phyloP scores from a whole-genome alignment of 768 basidiomycete species.

The Boletus coccyginus region DNA sequence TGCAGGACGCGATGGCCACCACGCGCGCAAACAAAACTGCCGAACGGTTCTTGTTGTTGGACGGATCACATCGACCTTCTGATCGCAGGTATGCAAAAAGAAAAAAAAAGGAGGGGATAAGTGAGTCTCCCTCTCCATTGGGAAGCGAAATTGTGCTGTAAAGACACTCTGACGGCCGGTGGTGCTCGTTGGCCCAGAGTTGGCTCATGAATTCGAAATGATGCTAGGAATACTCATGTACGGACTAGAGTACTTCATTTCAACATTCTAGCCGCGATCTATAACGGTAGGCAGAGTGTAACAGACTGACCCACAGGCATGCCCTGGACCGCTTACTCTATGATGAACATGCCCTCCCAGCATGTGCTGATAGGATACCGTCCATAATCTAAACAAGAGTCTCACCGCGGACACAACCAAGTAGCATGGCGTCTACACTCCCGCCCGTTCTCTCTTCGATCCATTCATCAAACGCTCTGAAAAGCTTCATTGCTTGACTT shows the following conservation, averaged over 20 bases:
- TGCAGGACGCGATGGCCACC: no score
- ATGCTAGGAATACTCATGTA: neutral
- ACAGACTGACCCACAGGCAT: neutral
- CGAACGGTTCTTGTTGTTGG: no score
- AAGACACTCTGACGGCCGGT: neutral
- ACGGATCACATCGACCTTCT: no score
- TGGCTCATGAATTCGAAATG: neutral
- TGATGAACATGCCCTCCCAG: neutral
- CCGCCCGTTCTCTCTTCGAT: conserved; percentile 60
- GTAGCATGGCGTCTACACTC: conserved; percentile 62
- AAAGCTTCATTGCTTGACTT: conserved; percentile 65
- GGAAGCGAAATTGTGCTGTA: neutral
- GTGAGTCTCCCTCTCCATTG: neutral
- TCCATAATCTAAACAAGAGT: conserved; percentile 34
- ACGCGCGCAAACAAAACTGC: no score
- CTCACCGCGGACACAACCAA: conserved; percentile 72
- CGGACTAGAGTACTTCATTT: neutral
- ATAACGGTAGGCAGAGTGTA: neutral
- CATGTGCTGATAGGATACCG: neutral
- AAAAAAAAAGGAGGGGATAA: neutral
- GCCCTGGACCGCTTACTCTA: neutral
- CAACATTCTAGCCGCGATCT: neutral
- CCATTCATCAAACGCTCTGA: conserved; percentile 75
- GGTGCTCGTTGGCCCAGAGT: no score
- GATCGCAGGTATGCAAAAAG: no score